Percentiles rank a stretch among this genome's conserved stretches.
phyloP scores from a whole-genome alignment of 2,329 filamentous ascomycete genomes.

The Diaporthe amygdali region DNA sequence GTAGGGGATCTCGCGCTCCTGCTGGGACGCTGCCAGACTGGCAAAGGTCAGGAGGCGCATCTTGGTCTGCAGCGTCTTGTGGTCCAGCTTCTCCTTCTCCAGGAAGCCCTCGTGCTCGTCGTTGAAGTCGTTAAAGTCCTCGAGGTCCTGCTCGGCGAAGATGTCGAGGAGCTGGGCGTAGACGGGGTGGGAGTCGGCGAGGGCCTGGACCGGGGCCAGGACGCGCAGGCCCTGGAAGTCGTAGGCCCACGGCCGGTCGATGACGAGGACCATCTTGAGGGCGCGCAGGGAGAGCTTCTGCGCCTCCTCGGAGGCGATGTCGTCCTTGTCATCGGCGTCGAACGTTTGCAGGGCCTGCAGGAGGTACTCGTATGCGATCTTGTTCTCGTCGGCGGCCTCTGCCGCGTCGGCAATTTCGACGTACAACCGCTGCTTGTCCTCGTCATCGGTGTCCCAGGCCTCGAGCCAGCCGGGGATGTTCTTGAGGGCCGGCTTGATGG shows the following conservation, averaged over 20 bases:
- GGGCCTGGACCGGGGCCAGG: conserved; percentile 82
- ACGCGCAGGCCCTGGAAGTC: conserved; percentile 82
- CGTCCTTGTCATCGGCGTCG: conserved; percentile 59
- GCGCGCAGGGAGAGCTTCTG: conserved; percentile 65
- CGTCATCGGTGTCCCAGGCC: conserved; percentile 81
- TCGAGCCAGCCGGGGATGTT: conserved; percentile 82
- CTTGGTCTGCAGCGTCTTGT: conserved; percentile 83
- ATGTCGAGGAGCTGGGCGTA: conserved; percentile 94
- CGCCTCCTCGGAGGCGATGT: conserved; percentile 63
- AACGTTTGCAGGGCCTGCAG: conserved; percentile 67
- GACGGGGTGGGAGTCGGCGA: conserved; percentile 81
- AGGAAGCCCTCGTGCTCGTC: conserved; percentile 89
- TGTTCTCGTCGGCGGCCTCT: conserved; percentile 75
- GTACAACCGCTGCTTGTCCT: conserved; percentile 85
- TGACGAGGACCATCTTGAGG: conserved; percentile 58
- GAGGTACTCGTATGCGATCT: conserved; percentile 71
- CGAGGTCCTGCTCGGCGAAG: conserved; percentile 91
- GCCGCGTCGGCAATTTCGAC: conserved; percentile 83
- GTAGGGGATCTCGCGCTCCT: conserved; percentile 89
- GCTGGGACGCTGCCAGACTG: conserved; percentile 84
- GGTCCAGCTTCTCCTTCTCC: conserved; percentile 75
- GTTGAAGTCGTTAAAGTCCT: conserved; percentile 95
- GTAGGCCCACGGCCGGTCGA: conserved; percentile 57
- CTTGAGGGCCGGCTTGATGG: conserved; percentile 81
- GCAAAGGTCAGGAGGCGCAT: conserved; percentile 95